phyloP scores from a whole-genome alignment of 805 yeast species.

The Vanderwaltozyma verrucispora region DNA sequence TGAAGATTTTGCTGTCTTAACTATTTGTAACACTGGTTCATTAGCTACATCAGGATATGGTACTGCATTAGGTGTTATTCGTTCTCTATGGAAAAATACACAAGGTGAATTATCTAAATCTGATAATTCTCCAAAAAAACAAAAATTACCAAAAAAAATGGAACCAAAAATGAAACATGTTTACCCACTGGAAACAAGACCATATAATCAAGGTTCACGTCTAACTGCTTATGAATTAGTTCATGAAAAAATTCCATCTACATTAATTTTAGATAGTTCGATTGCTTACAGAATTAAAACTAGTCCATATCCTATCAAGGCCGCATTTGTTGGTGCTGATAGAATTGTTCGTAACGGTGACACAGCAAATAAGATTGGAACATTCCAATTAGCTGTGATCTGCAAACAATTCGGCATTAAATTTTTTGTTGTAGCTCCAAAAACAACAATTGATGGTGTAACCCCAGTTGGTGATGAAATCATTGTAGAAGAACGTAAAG shows the following conservation, averaged over 20 bases:
- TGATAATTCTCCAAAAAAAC: constrained; percentile 13
- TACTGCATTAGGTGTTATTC: constrained; percentile 86
- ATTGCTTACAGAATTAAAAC: constrained; percentile 59
- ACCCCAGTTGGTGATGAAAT: constrained; percentile 65
- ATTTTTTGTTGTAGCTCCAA: constrained; percentile 93
- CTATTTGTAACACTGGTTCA: constrained; percentile 95
- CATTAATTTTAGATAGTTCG: constrained; percentile 86
- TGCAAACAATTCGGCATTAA: constrained; percentile 54
- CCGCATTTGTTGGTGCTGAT: constrained; percentile 91
- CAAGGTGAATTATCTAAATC: constrained; percentile 7
- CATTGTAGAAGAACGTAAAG: constrained; percentile 79
- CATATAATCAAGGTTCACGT: constrained; percentile 93
- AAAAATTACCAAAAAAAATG: constrained; percentile 14
- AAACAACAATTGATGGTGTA: constrained; percentile 70
- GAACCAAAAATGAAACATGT: constrained; percentile 53
- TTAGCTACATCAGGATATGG: constrained; percentile 97
- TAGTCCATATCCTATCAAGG: constrained; percentile 56
- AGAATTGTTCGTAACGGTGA: constrained; percentile 90
- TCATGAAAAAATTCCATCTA: constrained; percentile 78
- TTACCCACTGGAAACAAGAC: constrained; percentile 88
- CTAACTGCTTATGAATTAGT: constrained; percentile 85
- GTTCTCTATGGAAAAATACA: constrained; percentile 50
- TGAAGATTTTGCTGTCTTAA: constrained; percentile 71
- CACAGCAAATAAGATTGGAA: constrained; percentile 93
- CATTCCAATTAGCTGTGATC: constrained; percentile 78